A percentile compares a stretch with the other conserved stretches of the same genome.
phyloP scores from a whole-genome alignment of 1,139 yeast species.

The Debaryomyces sp. region DNA sequence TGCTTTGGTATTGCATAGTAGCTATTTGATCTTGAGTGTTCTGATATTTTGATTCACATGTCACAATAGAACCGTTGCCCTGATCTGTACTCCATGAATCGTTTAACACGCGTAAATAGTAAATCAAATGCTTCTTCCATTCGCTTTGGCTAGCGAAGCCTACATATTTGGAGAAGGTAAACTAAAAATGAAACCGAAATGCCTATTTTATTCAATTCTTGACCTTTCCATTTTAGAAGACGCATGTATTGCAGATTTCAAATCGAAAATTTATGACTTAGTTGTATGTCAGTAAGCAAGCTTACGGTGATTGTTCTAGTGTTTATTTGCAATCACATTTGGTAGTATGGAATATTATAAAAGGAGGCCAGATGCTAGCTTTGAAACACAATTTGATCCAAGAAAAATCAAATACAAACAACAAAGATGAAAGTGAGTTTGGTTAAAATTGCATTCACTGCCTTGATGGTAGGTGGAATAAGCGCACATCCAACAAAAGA shows the following conservation, averaged over 20 bases:
- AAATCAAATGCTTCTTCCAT: not conserved
- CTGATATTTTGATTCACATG: too few relatives aligned
- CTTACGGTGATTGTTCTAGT: not conserved
- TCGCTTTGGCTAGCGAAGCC: not conserved
- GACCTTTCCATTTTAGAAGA: not conserved
- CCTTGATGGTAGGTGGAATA: not conserved
- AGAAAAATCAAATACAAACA: not conserved
- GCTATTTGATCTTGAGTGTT: too few relatives aligned
- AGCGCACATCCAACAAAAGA: not conserved
- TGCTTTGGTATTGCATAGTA: too few relatives aligned
- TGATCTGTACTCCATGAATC: not conserved
- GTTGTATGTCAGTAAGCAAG: not conserved
- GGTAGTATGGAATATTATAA: not conserved
- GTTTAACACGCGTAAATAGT: not conserved
- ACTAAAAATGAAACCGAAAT: not conserved
- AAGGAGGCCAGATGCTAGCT: not conserved
- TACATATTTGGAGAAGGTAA: not conserved
- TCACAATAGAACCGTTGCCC: too few relatives aligned
- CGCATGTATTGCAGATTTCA: not conserved
- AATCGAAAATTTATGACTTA: not conserved
- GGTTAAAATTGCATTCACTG: not conserved
- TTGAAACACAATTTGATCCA: not conserved
- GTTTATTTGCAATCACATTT: not conserved
- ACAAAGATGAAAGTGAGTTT: not conserved
- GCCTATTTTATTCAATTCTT: not conserved